Evolutionary conservation across 2,329 filamentous ascomycete genomes (phyloP).

Genomic region (Aspergillus proliferans): DNA sequence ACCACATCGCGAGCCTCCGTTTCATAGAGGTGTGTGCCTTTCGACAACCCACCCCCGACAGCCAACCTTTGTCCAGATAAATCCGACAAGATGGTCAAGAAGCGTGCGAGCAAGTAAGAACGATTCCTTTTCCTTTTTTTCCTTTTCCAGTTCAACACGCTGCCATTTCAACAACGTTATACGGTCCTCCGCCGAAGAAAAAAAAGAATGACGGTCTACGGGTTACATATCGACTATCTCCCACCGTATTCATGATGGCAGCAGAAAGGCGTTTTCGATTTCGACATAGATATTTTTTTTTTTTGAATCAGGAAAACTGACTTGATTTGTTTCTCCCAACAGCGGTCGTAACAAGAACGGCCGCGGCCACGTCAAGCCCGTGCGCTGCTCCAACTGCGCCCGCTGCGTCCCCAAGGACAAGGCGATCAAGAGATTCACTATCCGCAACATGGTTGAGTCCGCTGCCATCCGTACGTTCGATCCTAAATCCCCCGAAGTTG

Average conservation of each 20-base stretch:
- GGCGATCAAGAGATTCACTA: constrained; percentile 99
- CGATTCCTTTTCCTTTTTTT: constrained; percentile 19
- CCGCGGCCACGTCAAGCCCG: constrained; percentile 99
- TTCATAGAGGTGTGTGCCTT: constrained; percentile 23
- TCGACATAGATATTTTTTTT: background rate
- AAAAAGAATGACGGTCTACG: background rate
- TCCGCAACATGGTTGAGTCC: constrained; percentile 99
- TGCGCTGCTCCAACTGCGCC: constrained; percentile 85
- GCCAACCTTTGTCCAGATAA: constrained; percentile 32
- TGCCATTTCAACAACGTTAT: background rate
- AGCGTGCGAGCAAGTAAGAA: constrained; percentile 66
- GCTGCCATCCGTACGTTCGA: constrained; percentile 90
- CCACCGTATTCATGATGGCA: background rate
- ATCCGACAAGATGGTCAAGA: constrained; percentile 66
- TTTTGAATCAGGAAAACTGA: constrained; percentile 22
- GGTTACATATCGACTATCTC: background rate
- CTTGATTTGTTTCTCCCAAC: constrained; percentile 23
- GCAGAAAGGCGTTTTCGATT: background rate
- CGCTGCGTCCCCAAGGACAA: constrained; percentile 98
- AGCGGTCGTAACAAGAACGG: constrained; percentile 99
- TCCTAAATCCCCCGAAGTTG: constrained; percentile 9
- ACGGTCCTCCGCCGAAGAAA: background rate
- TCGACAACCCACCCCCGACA: constrained; percentile 36
- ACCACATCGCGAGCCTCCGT: constrained; percentile 27
- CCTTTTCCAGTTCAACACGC: background rate